Evolutionary conservation across 306 rosid species (phyloP), one percentile per base, ranked within the genome.

Genomic region (Glycine soja): DNA sequence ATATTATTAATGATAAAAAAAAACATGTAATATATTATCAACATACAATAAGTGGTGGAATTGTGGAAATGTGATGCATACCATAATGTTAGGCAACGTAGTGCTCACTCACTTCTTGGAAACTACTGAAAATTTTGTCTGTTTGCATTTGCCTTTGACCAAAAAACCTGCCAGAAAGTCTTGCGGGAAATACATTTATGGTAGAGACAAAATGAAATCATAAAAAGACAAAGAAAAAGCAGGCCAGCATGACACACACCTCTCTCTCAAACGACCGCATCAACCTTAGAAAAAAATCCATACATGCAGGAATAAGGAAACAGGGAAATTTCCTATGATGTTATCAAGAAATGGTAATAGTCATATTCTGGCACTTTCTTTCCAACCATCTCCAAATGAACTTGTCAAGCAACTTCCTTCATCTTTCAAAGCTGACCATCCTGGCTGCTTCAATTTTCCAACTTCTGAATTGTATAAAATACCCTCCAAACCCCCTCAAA

Each of bases 321-420:
- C 63, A 74, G 50, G 50, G 85, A 86, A 86, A 65, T 61, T 86
- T 80, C 85, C 85, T 80, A 11, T 46, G 65, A 64, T 24, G 7
- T 10, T 77, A 81, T 61, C 70, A 5, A 5, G 30, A 52, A 80
- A 78, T 66, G 76, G 70, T 76, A 54, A 10, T 36, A 80, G 0
- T 58, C 65, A 74, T 51, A 19, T 1, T 45, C 30, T 59, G 4
- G 16, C 36, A 59, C 18, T 70, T 77, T 53, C 38, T 58, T 81
- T 42, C 15, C 57, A 12, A 52, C 43, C 43, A 24, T 45, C 46
- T 45, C 43, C 43, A 11, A n/a, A 19, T 32, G 80, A n/a, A 82
- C 63, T 18, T 38, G 38, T 0, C 63, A 54, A 3, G 91, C 85
- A 87, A 7, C 84, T 90, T 90, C 94, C 86, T 51, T 72, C 5